Base-by-base conservation (phyloP, 495 filamentous ascomycete species). In the Cladorrhinum samala region DNA sequence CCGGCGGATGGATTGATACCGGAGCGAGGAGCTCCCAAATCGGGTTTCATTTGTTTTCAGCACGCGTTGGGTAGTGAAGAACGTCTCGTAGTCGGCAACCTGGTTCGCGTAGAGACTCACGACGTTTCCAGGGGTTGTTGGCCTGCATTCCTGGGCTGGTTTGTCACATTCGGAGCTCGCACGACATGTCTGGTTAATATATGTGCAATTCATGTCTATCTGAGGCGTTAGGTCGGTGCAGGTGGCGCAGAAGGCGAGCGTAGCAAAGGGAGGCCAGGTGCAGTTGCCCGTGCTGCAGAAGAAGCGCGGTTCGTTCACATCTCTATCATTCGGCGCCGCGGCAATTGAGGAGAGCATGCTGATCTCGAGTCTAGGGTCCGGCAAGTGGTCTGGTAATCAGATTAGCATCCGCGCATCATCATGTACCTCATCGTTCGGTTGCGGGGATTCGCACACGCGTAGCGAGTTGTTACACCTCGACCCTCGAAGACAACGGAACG, bases 271-370 rank as follows among this genome's bases (percentile, higher is more conserved):
- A 24, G 33, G 11, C 11, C 9, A 50, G 30, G 48, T 50, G 48
- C 48, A 41, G 48, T 50, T 50, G 16, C 48, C 48, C 2, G 48
- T 50, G 19, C 30, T 36, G 38, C 48, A 50, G 8, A 24, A n/a
- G 21, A 40, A 50, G 1, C 14, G 11, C 1, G 37, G 37, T 21
- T 23, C 17, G 9, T 23, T 40, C 9, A 50, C 30, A 19, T n/a
- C 17, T 49, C 36, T 25, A 41, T 41, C 17, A 14, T 41, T 41
- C 23, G 48, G 33, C 25, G 21, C 19, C 17, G 48, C 9, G 38
- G 37, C 16, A 41, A 50, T 17, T 39, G 48, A 6, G 33, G 13
- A n/a, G 13, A 14, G 17, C 13, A 41, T 41, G 17, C 17, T 18
- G 39, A 41, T 14, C 39, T 41, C 39, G 5, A 41, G 17, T n/a